Evolutionary conservation across 768 basidiomycete species (phyloP).

Genomic region (Boletus pseudo-olivaceus): DNA sequence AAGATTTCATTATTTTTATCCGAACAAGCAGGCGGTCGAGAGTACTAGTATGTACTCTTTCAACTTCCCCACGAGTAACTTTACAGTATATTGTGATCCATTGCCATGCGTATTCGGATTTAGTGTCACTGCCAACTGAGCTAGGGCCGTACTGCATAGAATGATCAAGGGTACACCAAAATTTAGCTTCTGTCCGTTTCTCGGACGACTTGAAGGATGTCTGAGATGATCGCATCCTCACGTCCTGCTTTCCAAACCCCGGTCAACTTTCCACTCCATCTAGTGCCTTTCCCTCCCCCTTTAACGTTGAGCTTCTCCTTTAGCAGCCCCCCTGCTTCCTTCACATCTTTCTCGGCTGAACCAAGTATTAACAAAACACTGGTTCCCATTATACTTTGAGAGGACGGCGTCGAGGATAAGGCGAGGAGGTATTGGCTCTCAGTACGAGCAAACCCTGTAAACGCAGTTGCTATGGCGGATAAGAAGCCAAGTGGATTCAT

Average conservation of each 20-base stretch:
- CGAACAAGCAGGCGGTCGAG: neutral
- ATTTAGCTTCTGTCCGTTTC: conserved; percentile 1
- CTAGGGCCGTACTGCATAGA: neutral
- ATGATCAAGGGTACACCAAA: neutral
- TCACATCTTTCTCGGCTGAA: conserved; percentile 56
- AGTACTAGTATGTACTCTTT: no score
- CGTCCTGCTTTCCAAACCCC: conserved; percentile 38
- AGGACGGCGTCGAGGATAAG: conserved; percentile 62
- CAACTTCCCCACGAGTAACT: no score
- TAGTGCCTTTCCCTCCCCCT: conserved; percentile 73
- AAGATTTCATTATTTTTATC: neutral
- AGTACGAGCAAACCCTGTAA: conserved; percentile 27
- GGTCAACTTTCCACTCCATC: conserved; percentile 72
- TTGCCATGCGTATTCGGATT: no score
- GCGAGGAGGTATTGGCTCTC: conserved; percentile 43
- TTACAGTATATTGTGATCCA: no score
- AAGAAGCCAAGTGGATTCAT: conserved; percentile 57
- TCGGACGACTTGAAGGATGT: conserved; percentile 12
- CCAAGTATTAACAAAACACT: conserved; percentile 61
- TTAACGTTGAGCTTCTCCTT: conserved; percentile 59
- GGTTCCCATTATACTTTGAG: conserved; percentile 46
- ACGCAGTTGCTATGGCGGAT: conserved; percentile 51
- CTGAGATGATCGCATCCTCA: conserved; percentile 18
- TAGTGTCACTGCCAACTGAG: no score
- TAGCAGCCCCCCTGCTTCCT: conserved; percentile 52